phyloP scores from a whole-genome alignment of 208 protist genomes.

The Wallacemonas sp. region DNA sequence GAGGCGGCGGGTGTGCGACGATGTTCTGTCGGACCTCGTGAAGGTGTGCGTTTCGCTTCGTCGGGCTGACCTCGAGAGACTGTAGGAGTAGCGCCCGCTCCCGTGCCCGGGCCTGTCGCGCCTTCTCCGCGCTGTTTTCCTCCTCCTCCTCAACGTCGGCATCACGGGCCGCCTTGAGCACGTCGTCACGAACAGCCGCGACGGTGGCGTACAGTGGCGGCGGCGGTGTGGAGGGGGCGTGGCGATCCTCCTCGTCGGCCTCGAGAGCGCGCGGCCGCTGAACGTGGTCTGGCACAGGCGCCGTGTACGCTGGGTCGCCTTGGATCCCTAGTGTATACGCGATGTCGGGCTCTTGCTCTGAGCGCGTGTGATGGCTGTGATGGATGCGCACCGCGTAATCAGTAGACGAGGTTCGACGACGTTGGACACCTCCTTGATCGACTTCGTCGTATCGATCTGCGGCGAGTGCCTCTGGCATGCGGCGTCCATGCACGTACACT shows the following conservation, averaged over 20 bases:
- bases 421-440: background rate
- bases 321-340: constrained; percentile 4
- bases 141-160: background rate
- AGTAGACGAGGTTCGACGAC: background rate
- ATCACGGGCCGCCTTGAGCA: background rate
- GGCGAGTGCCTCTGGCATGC: background rate
- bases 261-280: no score
- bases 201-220: background rate
- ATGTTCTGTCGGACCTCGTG: constrained; percentile 2
- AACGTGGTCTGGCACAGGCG: no score
- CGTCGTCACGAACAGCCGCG: constrained; percentile 5
- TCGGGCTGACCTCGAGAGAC: constrained; percentile 14
- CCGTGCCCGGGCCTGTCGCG: background rate
- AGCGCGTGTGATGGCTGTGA: constrained; percentile 9
- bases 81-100: constrained; percentile 6
- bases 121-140: background rate
- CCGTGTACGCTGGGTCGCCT: constrained; percentile 1
- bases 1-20: background rate
- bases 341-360: constrained; percentile 4
- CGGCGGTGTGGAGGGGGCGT: background rate
- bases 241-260: background rate
- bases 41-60: constrained; percentile 5
- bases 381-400: constrained; percentile 11
- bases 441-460: background rate
- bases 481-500: background rate